phyloP scores from a whole-genome alignment of 495 filamentous ascomycete genomes.

The Hyphodiscus hymeniophilus region DNA sequence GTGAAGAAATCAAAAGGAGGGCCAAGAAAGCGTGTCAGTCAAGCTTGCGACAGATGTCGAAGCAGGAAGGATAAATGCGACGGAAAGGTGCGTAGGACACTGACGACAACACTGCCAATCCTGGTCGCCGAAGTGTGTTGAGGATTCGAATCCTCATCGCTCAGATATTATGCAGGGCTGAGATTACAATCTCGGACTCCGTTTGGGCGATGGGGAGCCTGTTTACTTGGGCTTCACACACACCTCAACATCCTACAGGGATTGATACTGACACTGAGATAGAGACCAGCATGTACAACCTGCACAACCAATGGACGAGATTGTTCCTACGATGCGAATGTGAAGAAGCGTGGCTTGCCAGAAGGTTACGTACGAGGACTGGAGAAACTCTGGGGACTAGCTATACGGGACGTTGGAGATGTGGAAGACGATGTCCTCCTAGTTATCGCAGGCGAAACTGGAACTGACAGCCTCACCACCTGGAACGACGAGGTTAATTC shows the following conservation, averaged over 20 bases:
- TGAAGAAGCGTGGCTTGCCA: conserved; percentile 64
- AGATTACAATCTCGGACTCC: too few relatives aligned
- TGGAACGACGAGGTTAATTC: conserved; percentile 44
- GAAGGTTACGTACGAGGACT: conserved; percentile 56
- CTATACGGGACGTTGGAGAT: conserved; percentile 21
- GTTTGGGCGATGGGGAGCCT: too few relatives aligned
- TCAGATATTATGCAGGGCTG: too few relatives aligned
- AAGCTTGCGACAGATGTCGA: conserved; percentile 92
- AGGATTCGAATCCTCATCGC: too few relatives aligned
- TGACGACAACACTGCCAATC: too few relatives aligned
- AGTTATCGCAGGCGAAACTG: conserved; percentile 10
- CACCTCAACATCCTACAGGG: too few relatives aligned
- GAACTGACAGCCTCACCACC: conserved; percentile 1
- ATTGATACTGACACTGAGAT: too few relatives aligned
- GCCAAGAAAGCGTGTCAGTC: conserved; percentile 15
- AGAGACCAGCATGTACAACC: conserved; percentile 53
- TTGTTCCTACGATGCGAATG: conserved; percentile 61
- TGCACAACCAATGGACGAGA: conserved; percentile 49
- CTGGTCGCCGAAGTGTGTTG: too few relatives aligned
- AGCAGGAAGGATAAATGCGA: conserved; percentile 92
- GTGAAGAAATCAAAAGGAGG: conserved; percentile 15
- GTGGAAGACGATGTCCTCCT: conserved; percentile 19
- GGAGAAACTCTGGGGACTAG: conserved; percentile 37
- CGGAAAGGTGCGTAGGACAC: too few relatives aligned
- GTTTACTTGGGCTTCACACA: too few relatives aligned